Evolutionary conservation across 768 basidiomycete genomes (phyloP).

Genomic region (Naganishia friedmannii): DNA sequence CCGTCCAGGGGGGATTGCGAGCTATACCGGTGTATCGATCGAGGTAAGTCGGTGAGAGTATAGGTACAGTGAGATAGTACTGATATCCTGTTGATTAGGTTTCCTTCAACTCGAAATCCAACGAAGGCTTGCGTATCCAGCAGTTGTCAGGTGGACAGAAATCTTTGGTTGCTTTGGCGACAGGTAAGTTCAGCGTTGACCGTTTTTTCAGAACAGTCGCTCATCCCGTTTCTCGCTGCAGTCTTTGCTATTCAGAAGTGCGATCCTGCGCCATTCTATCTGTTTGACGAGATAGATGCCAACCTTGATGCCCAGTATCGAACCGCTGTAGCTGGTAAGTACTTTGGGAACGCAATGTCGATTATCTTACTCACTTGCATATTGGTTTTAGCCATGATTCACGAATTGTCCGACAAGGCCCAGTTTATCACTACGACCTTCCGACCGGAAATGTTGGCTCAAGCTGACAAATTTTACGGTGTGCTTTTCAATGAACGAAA

Average conservation of each 20-base stretch:
- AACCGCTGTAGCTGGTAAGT: conserved; percentile 87
- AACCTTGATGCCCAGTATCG: conserved; percentile 97
- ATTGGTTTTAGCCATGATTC: conserved; percentile 74
- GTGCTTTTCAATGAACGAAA: conserved; percentile 95
- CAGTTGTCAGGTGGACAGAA: conserved; percentile 97
- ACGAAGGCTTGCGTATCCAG: conserved; percentile 93
- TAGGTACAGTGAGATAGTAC: not conserved
- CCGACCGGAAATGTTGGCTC: conserved; percentile 92
- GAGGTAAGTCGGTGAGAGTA: conserved; percentile 59
- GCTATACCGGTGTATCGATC: conserved; percentile 94
- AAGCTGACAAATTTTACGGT: conserved; percentile 95
- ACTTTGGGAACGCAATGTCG: not conserved
- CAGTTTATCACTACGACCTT: conserved; percentile 99
- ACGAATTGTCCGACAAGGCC: conserved; percentile 76
- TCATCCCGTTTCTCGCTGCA: conserved; percentile 41
- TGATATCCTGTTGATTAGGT: conserved; percentile 58
- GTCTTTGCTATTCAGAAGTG: conserved; percentile 99
- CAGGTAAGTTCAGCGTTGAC: conserved; percentile 59
- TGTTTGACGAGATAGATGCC: conserved; percentile 99
- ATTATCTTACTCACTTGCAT: not conserved
- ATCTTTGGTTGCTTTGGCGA: conserved; percentile 89
- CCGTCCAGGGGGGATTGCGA: conserved; percentile 62
- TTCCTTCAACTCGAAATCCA: conserved; percentile 97
- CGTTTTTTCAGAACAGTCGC: conserved; percentile 1
- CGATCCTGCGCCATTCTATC: conserved; percentile 96